A percentile compares a stretch with the other conserved stretches of the same genome.
These are phyloP conservation scores for Quercus variabilis DNA, from an alignment of 306 rosid genomes.

Conservation along the genomic window DNA sequence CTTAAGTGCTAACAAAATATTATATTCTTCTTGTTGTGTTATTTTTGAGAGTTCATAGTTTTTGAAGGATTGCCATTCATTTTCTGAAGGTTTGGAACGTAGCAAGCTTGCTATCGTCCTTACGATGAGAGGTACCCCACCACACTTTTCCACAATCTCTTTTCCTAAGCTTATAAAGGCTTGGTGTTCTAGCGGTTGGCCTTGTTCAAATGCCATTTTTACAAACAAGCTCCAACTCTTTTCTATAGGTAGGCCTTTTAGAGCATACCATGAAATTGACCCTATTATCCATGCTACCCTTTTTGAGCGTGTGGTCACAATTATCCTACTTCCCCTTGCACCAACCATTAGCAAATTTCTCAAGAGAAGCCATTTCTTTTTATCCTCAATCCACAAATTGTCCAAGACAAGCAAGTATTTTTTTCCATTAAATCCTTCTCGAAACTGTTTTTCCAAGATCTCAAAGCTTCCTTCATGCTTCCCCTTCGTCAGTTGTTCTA, in stretches of 20 bases:
- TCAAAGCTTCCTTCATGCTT: no score
- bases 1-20: neutral
- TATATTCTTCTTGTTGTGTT: neutral
- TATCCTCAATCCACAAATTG: no score
- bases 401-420: no score
- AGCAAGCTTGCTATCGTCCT: neutral
- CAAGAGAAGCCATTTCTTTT: neutral
- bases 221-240: no score
- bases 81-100: neutral
- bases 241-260: no score
- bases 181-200: neutral
- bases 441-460: no score
- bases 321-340: constrained; percentile 11
- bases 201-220: neutral
- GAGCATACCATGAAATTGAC: no score
- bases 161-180: neutral
- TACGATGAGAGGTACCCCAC: neutral
- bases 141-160: neutral
- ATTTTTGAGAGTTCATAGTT: neutral
- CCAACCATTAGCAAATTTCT: no score
- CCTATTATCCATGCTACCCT: neutral
- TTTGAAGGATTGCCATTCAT: neutral
- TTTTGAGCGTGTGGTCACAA: constrained; percentile 14
- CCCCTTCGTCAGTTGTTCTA: no score
- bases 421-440: no score